Base-by-base conservation (phyloP, 257 asterid genomes). In the Jacaranda copaia region DNA sequence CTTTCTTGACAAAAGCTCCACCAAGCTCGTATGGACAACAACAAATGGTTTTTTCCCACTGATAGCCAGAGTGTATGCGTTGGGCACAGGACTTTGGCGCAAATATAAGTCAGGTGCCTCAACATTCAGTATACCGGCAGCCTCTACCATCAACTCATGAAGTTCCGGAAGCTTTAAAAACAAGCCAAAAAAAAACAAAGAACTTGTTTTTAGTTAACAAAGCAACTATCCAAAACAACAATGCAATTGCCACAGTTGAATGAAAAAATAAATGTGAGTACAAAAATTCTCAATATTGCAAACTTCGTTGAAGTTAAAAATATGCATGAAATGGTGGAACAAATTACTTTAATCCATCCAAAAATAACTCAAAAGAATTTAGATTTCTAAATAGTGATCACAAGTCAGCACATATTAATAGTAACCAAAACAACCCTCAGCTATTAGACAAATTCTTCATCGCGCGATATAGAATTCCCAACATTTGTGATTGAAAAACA, bases 61-160 rank as follows among this genome's bases (percentile, higher is more conserved):
- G 85, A 94, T 79, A 38, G 99, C 99, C 68, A 94, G 84, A 74
- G 99, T 94, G 82, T 94, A 94, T 55, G 99, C 97, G 77, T 92
- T 94, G 51, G 99, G 97, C 18, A 89, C 87, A 6, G 99, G 98
- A 85, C 97, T 94, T 82, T 94, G 99, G 46, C 96, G 97, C 77
- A 94, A 77, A 66, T 94, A 94, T 16, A 94, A 84, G 83, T 89
- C 98, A 38, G 98, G 98, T 73, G 97, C 85, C 72, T 92, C 98
- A 53, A 80, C 81, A 82, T 84, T 88, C 55, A 94, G 81, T 68
- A 87, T 83, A 66, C 85, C 62, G 69, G 97, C 91, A 12, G 99
- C 99, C 82, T 94, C 95, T 48, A 83, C 73, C 97, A 92, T 88
- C 82, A 94, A 82, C 55, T 76, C 77, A 69, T 89, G 91, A 83